Conservation (phyloP, 225 moss, liverwort and hornwort species). For the Straminergon stramineum region DNA sequence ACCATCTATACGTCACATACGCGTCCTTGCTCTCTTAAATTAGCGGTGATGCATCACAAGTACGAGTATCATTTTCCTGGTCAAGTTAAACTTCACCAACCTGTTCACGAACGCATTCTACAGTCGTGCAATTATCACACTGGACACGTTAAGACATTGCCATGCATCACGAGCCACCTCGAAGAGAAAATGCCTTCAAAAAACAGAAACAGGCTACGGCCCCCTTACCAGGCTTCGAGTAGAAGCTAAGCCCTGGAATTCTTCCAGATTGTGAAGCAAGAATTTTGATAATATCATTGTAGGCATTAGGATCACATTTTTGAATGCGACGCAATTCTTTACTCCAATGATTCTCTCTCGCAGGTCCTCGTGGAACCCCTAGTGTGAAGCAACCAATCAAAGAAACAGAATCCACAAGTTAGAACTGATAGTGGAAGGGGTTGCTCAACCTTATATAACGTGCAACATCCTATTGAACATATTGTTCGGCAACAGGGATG, state of each 20-base stretch:
- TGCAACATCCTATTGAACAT: not conserved
- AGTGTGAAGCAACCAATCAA: not conserved
- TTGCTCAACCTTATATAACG: not conserved
- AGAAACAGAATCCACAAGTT: not conserved
- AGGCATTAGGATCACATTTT: not conserved
- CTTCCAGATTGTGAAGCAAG: not conserved
- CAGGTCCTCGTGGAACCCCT: not conserved
- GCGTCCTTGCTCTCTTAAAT: not conserved
- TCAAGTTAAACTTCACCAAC: not conserved
- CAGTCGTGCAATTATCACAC: not conserved
- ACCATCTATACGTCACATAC: not conserved
- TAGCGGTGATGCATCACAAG: not conserved
- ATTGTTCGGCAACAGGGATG: not conserved
- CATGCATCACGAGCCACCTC: not conserved
- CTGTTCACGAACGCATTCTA: not conserved
- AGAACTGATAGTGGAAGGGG: not conserved
- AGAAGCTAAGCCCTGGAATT: not conserved
- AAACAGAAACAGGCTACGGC: not conserved
- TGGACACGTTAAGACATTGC: not conserved
- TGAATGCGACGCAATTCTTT: conserved; percentile 6
- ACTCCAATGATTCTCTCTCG: not conserved
- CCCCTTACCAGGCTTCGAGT: conserved; percentile 10
- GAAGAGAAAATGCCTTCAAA: not conserved
- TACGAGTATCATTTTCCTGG: not conserved
- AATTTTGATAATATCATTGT: not conserved